phyloP scores from a whole-genome alignment of 2,329 filamentous ascomycete species.

The Fusarium tanahbumbuense region DNA sequence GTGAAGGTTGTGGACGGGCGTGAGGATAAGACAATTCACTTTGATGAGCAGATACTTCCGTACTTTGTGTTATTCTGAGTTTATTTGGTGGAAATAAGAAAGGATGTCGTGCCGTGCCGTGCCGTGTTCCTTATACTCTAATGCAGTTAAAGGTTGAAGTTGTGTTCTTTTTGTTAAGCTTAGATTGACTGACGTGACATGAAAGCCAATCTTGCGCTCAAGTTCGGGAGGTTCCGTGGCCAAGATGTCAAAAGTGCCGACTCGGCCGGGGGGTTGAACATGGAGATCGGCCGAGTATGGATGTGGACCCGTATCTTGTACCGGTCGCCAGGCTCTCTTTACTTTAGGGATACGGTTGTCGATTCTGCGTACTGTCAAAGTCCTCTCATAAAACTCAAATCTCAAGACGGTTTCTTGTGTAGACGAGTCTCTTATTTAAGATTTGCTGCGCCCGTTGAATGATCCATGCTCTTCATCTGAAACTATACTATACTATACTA shows the following conservation, averaged over 20 bases:
- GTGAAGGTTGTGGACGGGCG: constrained; percentile 11
- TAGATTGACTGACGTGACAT: neutral
- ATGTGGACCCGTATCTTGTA: neutral
- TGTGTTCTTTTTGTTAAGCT: neutral
- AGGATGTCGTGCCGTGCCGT: constrained; percentile 11
- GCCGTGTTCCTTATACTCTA: neutral
- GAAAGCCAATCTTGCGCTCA: neutral
- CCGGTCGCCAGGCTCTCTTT: neutral
- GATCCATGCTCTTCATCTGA: constrained; percentile 16
- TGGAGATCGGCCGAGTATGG: constrained; percentile 2
- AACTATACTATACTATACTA: constrained; percentile 1
- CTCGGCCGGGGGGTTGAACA: neutral
- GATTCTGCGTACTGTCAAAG: neutral
- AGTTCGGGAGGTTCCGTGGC: neutral
- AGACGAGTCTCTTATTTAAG: neutral
- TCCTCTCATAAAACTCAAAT: neutral
- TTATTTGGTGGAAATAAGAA: neutral
- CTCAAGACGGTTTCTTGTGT: neutral
- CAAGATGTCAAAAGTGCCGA: constrained; percentile 1
- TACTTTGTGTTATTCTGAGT: constrained; percentile 1
- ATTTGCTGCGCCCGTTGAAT: neutral
- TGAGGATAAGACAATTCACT: constrained; percentile 9
- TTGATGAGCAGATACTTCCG: neutral
- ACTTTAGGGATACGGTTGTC: neutral
- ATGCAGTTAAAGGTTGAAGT: neutral